Evolutionary conservation across 2,329 filamentous ascomycete species (phyloP).

Genomic region (Colletotrichum navitas): DNA sequence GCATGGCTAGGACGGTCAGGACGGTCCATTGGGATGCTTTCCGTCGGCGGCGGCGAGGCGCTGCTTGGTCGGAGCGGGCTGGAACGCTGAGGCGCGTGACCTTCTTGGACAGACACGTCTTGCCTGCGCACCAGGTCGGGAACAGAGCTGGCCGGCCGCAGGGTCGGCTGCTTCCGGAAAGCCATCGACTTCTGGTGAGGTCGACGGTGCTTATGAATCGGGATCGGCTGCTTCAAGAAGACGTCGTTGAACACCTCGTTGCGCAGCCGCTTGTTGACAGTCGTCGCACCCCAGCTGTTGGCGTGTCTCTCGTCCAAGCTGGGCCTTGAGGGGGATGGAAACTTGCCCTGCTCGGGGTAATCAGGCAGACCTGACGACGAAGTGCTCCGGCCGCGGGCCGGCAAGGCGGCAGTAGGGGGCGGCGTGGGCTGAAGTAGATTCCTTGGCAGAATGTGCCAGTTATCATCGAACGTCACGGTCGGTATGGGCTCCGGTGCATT

Average conservation of each 20-base stretch:
- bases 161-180: slow-evolving; percentile 56
- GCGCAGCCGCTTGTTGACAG: slow-evolving; percentile 86
- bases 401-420: slow-evolving; percentile 46
- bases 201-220: slow-evolving; percentile 80
- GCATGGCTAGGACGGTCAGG: slow-evolving; percentile 14
- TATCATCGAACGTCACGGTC: slow-evolving; percentile 94
- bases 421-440: slow-evolving; percentile 78
- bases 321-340: slow-evolving; percentile 51
- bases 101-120: slow-evolving; percentile 22
- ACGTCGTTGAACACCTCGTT: slow-evolving; percentile 95
- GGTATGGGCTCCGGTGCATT: slow-evolving; percentile 76
- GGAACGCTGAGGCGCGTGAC: slow-evolving; percentile 35
- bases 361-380: slow-evolving; percentile 49
- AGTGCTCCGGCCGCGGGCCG: slow-evolving; percentile 52
- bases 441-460: slow-evolving; percentile 90
- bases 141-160: slow-evolving; percentile 61
- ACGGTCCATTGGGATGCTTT: slow-evolving; percentile 31
- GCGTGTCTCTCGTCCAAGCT: slow-evolving; percentile 67
- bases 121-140: slow-evolving; percentile 50
- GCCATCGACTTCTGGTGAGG: slow-evolving; percentile 77
- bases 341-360: slow-evolving; percentile 24
- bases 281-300: slow-evolving; percentile 89
- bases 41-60: slow-evolving; percentile 24
- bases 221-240: slow-evolving; percentile 86
- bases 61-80: slow-evolving; percentile 37